phyloP scores from a whole-genome alignment of 345 rosid species.

The Moricandia arvensis region DNA sequence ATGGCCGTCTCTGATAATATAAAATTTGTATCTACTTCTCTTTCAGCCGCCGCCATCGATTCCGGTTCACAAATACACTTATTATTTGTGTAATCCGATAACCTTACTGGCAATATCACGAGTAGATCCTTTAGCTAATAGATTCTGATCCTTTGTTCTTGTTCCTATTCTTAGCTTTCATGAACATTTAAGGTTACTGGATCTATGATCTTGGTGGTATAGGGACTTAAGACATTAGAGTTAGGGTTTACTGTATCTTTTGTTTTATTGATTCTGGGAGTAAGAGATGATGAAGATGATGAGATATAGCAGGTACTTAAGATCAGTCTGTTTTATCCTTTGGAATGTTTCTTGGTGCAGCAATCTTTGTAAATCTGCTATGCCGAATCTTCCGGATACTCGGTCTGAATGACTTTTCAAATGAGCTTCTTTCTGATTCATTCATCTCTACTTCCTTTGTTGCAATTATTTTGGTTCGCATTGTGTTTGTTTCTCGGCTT shows the following conservation, averaged over 20 bases:
- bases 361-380: slow-evolving; percentile 12
- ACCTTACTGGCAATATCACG: background rate
- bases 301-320: slow-evolving; percentile 41
- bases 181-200: background rate
- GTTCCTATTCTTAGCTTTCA: background rate
- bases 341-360: slow-evolving; percentile 38
- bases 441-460: slow-evolving; percentile 13
- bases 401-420: slow-evolving; percentile 32
- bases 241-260: background rate
- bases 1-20: background rate
- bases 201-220: background rate
- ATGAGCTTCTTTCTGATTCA: slow-evolving; percentile 34
- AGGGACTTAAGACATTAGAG: background rate
- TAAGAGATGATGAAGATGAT: slow-evolving; percentile 33
- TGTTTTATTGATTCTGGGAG: background rate
- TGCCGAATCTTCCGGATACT: slow-evolving; percentile 31
- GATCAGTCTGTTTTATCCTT: slow-evolving; percentile 19
- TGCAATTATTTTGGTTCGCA: background rate
- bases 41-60: background rate
- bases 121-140: background rate
- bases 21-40: background rate
- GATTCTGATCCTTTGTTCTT: background rate
- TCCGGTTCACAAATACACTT: background rate
- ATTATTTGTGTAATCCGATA: background rate
- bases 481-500: background rate